Evolutionary conservation across 2,329 filamentous ascomycete species (phyloP), one percentile per base, ranked within the genome.

Genomic region (Neopestalotiopsis rosae): DNA sequence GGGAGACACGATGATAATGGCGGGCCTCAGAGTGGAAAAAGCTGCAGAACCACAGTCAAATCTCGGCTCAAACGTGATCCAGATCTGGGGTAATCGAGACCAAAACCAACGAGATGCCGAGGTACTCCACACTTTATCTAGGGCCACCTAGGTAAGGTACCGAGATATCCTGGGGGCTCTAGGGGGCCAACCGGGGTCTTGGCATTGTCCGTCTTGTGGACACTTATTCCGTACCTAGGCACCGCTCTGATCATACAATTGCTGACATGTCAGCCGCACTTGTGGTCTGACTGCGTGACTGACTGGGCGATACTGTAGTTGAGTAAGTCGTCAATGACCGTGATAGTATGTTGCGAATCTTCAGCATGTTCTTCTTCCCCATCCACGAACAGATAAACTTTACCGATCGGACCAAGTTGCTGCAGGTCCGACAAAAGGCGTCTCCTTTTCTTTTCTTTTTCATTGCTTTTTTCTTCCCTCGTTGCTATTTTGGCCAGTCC

Each of bases 21-120:
- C 45, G 45, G 34, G 45, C 17, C n/a, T 9, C 14, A n/a, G 45
- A 52, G 17, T 17, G 45, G 45, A 52, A 52, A 52, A 52, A 20
- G 17, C 17, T 52, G 17, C 9, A 52, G 24, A 28, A 28, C 24
- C 24, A 28, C 24, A 28, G 24, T 28, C 24, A 45, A 45, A 14
- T 13, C 45, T 52, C 45, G 45, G 45, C 45, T 52, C 45, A 20
- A 52, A 17, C 45, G 45, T 52, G 45, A 52, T 52, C n/a, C 45
- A 52, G 45, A 52, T 52, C 45, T 52, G 45, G 45, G 45, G 45
- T 52, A 52, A 49, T n/a, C 45, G 45, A 52, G 45, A n/a, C 45
- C 45, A 52, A 52, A 52, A 52, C 45, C 45, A 52, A 52, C 45
- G 45, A 52, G 45, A 52, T 52, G 45, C 45, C 45, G 45, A 52